Evolutionary conservation across 2,329 filamentous ascomycete species (phyloP), one percentile per base, ranked within the genome.

Genomic region (Saccharata proteae): DNA sequence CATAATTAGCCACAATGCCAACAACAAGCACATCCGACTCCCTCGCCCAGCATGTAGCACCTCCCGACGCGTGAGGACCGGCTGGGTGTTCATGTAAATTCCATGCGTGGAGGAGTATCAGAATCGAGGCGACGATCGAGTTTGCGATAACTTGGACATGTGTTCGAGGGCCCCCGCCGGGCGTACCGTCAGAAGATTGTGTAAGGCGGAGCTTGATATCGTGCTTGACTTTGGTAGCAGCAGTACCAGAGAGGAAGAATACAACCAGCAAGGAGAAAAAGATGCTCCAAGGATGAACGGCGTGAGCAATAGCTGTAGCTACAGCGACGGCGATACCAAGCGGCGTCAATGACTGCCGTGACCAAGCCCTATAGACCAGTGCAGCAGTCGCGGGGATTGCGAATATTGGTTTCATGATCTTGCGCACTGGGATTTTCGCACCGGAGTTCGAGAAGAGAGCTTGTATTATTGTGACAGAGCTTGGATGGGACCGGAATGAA

Each of bases 121-220:
- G 52, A 10, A 86, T 54, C 4, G 80, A 82, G 3, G 83, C 85
- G 38, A 82, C 74, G 24, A 77, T 61, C 1, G 84, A 93, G 57
- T 96, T 96, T 27, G 86, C 84, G 16, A 96, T 65, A 7, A 96
- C 83, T 67, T 96, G 88, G 18, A 90, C 63, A 52, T 92, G 79
- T 9, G 77, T 92, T 36, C 88, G 71, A 5, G 84, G 70, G 1
- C 81, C 82, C 37, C 83, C 83, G 28, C 80, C 83, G 1, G 71
- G 62, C 11, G 69, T 64, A 36, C 85, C 86, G 26, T 71, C 71
- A 3, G 85, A 74, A 27, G 77, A 77, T 37, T 93, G 60, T 1
- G 90, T 96, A 43, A 96, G 63, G 22, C 67, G 71, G 2, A 80
- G 73, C 59, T 98, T 98, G 47, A 85, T 64, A 41, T 82, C 70